phyloP scores from a whole-genome alignment of 768 basidiomycete genomes.

The Mycena maculata region DNA sequence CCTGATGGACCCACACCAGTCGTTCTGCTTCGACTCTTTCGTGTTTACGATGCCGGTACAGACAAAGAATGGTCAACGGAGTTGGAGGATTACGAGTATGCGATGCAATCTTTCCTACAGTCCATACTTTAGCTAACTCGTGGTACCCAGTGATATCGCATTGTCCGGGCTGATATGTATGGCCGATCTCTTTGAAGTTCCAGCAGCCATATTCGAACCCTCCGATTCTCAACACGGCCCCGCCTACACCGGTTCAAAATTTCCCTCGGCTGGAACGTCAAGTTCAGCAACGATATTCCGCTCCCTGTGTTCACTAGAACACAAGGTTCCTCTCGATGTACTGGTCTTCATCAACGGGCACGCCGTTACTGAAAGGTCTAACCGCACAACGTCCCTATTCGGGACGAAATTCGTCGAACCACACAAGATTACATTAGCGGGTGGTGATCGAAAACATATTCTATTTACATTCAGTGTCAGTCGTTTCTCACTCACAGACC shows the following conservation, averaged over 20 bases:
- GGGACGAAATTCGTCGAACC: conserved; percentile 28
- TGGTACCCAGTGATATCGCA: conserved; percentile 58
- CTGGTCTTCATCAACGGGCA: neutral
- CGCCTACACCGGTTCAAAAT: too few relatives aligned
- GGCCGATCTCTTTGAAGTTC: conserved; percentile 67
- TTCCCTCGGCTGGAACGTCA: too few relatives aligned
- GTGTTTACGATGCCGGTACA: conserved; percentile 55
- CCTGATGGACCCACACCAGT: conserved; percentile 32
- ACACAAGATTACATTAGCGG: neutral
- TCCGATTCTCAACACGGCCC: too few relatives aligned
- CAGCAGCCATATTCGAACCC: neutral
- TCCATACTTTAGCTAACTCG: conserved; percentile 20
- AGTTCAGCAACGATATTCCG: too few relatives aligned
- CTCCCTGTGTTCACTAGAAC: too few relatives aligned
- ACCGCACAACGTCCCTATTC: conserved; percentile 20
- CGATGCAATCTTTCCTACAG: conserved; percentile 19
- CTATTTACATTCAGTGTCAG: conserved; percentile 29
- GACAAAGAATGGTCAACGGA: conserved; percentile 58
- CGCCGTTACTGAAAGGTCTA: conserved; percentile 5
- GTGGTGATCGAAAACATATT: conserved; percentile 1
- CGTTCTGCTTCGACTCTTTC: conserved; percentile 62
- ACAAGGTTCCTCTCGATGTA: too few relatives aligned
- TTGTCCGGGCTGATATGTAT: conserved; percentile 74
- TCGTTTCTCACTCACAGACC: neutral
- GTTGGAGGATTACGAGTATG: conserved; percentile 61